phyloP scores from a whole-genome alignment of 805 yeast species.

The Monosporozyma unispora region DNA sequence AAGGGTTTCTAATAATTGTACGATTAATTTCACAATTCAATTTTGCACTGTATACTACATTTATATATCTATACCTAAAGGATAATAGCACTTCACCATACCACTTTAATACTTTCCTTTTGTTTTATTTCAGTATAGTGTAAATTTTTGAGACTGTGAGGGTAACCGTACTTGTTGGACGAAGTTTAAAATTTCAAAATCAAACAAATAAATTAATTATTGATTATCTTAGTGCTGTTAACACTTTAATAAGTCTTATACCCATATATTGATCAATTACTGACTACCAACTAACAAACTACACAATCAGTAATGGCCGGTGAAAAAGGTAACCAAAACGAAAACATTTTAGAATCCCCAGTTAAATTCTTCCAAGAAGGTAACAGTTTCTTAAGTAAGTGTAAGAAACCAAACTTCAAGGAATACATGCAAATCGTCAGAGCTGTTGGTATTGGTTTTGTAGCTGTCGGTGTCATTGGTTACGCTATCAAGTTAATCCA shows the following conservation, averaged over 20 bases:
- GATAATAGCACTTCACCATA: background rate
- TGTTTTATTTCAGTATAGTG: background rate
- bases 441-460: slow-evolving; percentile 94
- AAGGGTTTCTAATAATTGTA: slow-evolving; percentile 28
- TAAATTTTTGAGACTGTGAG: background rate
- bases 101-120: too few species aligned
- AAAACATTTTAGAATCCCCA: slow-evolving; percentile 77
- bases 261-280: too few species aligned
- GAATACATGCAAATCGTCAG: slow-evolving; percentile 83
- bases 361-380: slow-evolving; percentile 89
- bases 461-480: slow-evolving; percentile 97
- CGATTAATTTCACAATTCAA: background rate
- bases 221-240: background rate
- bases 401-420: slow-evolving; percentile 85
- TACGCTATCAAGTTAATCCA: slow-evolving; percentile 89
- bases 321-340: slow-evolving; percentile 32
- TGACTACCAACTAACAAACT: background rate
- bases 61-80: too few species aligned
- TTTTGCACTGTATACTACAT: background rate
- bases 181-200: background rate
- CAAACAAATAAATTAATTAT: background rate
- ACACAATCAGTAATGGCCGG: slow-evolving; percentile 14
- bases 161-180: background rate
- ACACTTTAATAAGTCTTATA: too few species aligned
- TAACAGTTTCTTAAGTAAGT: slow-evolving; percentile 74